Evolutionary conservation across 805 yeast genomes (phyloP).

Genomic region (Metschnikowia vanudenii): DNA sequence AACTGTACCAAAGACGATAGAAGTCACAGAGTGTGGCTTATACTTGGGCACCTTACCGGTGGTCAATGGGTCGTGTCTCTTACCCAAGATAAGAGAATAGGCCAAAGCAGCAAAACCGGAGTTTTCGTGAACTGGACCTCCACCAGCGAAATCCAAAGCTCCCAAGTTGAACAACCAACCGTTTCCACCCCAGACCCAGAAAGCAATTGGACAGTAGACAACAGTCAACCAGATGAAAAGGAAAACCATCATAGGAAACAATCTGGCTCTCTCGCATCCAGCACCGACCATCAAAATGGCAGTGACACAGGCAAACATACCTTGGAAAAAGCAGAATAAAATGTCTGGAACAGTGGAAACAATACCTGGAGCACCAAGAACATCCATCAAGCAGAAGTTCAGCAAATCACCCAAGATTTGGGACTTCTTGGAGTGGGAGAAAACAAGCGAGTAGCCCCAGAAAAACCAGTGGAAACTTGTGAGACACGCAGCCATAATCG

Average conservation of each 20-base stretch:
- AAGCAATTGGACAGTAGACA: constrained; percentile 94
- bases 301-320: constrained; percentile 94
- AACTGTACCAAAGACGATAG: constrained; percentile 88
- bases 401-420: constrained; percentile 77
- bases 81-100: constrained; percentile 88
- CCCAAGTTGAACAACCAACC: constrained; percentile 90
- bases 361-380: constrained; percentile 76
- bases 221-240: constrained; percentile 91
- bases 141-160: constrained; percentile 95
- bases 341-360: constrained; percentile 81
- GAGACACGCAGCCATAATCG: constrained; percentile 82
- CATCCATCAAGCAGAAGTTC: constrained; percentile 77
- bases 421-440: constrained; percentile 62
- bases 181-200: constrained; percentile 94
- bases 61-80: constrained; percentile 80
- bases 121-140: constrained; percentile 95
- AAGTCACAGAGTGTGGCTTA: constrained; percentile 90
- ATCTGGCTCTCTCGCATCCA: constrained; percentile 94
- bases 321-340: constrained; percentile 86
- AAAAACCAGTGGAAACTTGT: constrained; percentile 95
- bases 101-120: constrained; percentile 95
- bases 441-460: constrained; percentile 76
- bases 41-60: constrained; percentile 75
- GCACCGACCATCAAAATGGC: constrained; percentile 96
- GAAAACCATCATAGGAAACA: constrained; percentile 95